Percentiles rank a stretch among this genome's conserved stretches.
These are phyloP conservation scores for Leptomonas pyrrhocoris DNA, from an alignment of 208 protist genomes.

Conservation along the genomic window DNA sequence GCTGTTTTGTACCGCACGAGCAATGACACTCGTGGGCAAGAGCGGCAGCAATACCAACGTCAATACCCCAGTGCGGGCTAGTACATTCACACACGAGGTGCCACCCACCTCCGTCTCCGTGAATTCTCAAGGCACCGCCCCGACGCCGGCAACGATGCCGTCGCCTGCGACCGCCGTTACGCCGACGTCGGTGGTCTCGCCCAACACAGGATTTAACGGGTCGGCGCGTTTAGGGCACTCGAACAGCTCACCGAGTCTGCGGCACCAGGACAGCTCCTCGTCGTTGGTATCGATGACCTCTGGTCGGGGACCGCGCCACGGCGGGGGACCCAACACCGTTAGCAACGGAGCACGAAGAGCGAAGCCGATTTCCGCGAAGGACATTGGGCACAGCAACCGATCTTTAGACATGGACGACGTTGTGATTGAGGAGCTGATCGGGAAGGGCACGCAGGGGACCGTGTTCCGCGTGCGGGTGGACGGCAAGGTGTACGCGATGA, in stretches of 20 bases:
- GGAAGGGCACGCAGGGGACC: constrained; percentile 76
- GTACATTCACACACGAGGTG: too few species aligned
- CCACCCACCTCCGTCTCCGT: too few species aligned
- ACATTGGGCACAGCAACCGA: constrained; percentile 76
- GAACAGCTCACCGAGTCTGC: constrained; percentile 21
- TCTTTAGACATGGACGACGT: constrained; percentile 81
- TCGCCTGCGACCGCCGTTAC: constrained; percentile 7
- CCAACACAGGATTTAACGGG: constrained; percentile 5
- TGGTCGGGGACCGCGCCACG: constrained; percentile 12
- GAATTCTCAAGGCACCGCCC: too few species aligned
- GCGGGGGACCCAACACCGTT: constrained; percentile 3
- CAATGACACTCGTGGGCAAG: constrained; percentile 1
- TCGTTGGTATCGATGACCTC: constrained; percentile 32
- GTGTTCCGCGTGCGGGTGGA: constrained; percentile 80
- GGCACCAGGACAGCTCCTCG: constrained; percentile 33
- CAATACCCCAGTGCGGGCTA: too few species aligned
- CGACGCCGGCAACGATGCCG: constrained; percentile 8
- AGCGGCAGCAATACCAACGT: too few species aligned
- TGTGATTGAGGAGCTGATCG: constrained; percentile 64
- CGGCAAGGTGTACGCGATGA: constrained; percentile 81
- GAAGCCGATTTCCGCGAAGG: constrained; percentile 50
- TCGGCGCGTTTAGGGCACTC: constrained; percentile 4
- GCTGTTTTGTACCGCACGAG: constrained; percentile 28
- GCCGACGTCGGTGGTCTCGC: constrained; percentile 16
- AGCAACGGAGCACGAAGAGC: constrained; percentile 17